phyloP scores from a whole-genome alignment of 257 asterid species.

The Anisodus tanguticus region DNA sequence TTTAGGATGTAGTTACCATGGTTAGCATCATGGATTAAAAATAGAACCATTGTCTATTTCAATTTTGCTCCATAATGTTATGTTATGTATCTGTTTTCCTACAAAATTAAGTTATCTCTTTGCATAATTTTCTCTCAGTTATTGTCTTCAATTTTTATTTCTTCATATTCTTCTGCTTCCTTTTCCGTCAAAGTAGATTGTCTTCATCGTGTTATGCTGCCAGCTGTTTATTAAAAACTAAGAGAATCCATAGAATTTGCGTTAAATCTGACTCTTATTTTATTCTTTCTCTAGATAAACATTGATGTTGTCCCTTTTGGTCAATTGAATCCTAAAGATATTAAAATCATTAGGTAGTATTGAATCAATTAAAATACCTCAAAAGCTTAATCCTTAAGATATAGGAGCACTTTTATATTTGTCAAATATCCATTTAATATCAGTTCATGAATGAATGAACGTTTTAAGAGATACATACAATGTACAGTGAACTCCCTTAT shows the following conservation, averaged over 20 bases:
- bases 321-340: neutral
- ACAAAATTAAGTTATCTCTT: neutral
- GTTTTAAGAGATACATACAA: conserved; percentile 38
- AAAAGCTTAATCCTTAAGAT: neutral
- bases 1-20: neutral
- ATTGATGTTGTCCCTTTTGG: neutral
- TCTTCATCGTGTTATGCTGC: too few species aligned
- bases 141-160: neutral
- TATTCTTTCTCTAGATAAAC: neutral
- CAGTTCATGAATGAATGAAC: conserved; percentile 22
- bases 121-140: neutral
- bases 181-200: too few species aligned
- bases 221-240: neutral
- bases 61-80: neutral
- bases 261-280: neutral
- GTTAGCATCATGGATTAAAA: neutral
- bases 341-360: neutral
- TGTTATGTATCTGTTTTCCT: neutral
- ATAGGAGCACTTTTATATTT: neutral
- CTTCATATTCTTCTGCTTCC: too few species aligned
- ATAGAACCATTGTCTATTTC: neutral
- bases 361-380: neutral
- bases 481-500: conserved; percentile 27
- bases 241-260: neutral
- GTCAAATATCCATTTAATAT: neutral